phyloP scores from a whole-genome alignment of 768 basidiomycete genomes.

The Galerina sulciceps region DNA sequence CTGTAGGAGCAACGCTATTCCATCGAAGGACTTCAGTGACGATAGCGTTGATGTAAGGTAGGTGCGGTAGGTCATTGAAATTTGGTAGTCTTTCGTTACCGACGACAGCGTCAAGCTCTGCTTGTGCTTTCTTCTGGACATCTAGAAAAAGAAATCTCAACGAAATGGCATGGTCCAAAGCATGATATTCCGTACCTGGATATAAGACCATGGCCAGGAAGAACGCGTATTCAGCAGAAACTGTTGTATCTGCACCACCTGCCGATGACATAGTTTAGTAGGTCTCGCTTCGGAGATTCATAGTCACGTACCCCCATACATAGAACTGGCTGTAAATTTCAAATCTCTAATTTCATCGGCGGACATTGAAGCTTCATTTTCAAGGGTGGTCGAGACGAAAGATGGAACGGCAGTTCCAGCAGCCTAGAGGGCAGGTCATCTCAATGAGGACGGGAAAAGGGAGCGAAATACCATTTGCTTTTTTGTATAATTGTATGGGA shows the following conservation, averaged over 20 bases:
- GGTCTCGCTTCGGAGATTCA: background rate
- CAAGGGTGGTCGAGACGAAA: slow-evolving; percentile 46
- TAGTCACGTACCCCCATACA: slow-evolving; percentile 43
- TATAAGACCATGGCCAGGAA: slow-evolving; percentile 51
- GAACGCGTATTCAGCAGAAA: slow-evolving; percentile 48
- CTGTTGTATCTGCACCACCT: slow-evolving; percentile 59
- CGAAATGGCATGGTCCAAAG: slow-evolving; percentile 13
- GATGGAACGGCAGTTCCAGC: slow-evolving; percentile 45
- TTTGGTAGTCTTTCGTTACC: slow-evolving; percentile 40
- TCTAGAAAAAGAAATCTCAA: slow-evolving; percentile 25
- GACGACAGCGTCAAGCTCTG: slow-evolving; percentile 51
- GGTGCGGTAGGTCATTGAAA: slow-evolving; percentile 41
- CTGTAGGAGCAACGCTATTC: slow-evolving; percentile 50
- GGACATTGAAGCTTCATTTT: slow-evolving; percentile 35
- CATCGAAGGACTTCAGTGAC: slow-evolving; percentile 54
- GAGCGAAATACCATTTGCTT: slow-evolving; percentile 46
- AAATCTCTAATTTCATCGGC: slow-evolving; percentile 40
- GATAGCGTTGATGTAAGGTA: slow-evolving; percentile 54
- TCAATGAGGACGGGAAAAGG: background rate
- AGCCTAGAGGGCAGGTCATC: slow-evolving; percentile 30
- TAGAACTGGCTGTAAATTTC: slow-evolving; percentile 47
- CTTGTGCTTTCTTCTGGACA: slow-evolving; percentile 54
- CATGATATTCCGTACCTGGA: slow-evolving; percentile 28
- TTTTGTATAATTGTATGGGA: slow-evolving; percentile 48
- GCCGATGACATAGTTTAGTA: background rate